These are phyloP conservation scores for Blastomyces emzantsi DNA, from an alignment of 2,329 filamentous ascomycete species.

Conservation along the genomic window DNA sequence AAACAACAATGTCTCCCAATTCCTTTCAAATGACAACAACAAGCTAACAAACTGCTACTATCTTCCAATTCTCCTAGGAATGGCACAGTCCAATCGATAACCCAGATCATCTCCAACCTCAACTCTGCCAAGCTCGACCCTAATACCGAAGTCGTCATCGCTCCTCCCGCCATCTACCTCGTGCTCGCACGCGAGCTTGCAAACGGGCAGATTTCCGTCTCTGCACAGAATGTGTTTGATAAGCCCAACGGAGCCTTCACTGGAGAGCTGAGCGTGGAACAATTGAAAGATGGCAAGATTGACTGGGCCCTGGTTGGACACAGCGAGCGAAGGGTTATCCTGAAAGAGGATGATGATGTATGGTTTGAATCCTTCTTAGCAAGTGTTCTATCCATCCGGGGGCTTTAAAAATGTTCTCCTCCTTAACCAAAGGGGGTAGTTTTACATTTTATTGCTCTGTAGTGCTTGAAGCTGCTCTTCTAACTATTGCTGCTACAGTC, in stretches of 20 bases:
- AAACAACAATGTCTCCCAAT: constrained; percentile 4
- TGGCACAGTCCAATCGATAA: constrained; percentile 81
- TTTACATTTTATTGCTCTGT: not conserved
- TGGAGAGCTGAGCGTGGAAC: constrained; percentile 85
- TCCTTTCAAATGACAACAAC: not conserved
- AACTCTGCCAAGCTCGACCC: constrained; percentile 65
- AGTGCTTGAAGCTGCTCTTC: not conserved
- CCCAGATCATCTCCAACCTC: constrained; percentile 79
- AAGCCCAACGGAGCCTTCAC: constrained; percentile 96
- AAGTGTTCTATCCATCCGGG: not conserved
- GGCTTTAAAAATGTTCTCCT: not conserved
- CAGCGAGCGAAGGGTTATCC: constrained; percentile 85
- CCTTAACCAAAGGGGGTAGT: not conserved
- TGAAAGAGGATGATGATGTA: constrained; percentile 71
- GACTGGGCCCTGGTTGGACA: constrained; percentile 89
- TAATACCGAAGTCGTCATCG: constrained; percentile 77
- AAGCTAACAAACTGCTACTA: constrained; percentile 3
- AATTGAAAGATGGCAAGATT: constrained; percentile 82
- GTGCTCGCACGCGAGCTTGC: constrained; percentile 73
- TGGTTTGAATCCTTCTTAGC: constrained; percentile 14
- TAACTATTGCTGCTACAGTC: not conserved
- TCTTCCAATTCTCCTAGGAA: constrained; percentile 57
- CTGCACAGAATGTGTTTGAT: constrained; percentile 95
- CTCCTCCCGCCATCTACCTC: constrained; percentile 86
- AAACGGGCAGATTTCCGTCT: constrained; percentile 68